Percentiles rank a stretch among this genome's conserved stretches.
phyloP scores from a whole-genome alignment of 192 early-diverging fungal species.

The Rhizoclosmatium globosum region DNA sequence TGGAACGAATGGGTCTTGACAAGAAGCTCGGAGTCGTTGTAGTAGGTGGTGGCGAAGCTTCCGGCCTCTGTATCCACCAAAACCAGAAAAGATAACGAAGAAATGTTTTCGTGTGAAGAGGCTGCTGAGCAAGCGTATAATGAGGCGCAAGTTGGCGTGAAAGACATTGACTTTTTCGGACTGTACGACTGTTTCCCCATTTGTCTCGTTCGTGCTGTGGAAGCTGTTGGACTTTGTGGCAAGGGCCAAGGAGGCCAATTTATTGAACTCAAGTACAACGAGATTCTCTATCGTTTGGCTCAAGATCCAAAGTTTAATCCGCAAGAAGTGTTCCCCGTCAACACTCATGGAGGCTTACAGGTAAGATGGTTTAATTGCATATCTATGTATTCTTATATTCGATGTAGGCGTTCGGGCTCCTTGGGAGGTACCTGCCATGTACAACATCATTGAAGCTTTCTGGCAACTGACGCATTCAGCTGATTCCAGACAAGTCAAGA shows the following conservation, averaged over 20 bases:
- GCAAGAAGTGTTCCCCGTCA: slow-evolving; percentile 54
- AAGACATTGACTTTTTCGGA: slow-evolving; percentile 58
- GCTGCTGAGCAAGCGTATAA: slow-evolving; percentile 49
- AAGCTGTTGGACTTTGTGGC: slow-evolving; percentile 54
- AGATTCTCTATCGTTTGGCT: slow-evolving; percentile 41
- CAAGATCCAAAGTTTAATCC: slow-evolving; percentile 43
- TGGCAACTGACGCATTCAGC: slow-evolving; percentile 45
- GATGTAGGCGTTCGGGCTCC: slow-evolving; percentile 55
- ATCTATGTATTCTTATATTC: background rate
- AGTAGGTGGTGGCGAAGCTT: slow-evolving; percentile 52
- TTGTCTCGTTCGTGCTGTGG: slow-evolving; percentile 55
- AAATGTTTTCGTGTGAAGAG: slow-evolving; percentile 55
- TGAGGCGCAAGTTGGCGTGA: slow-evolving; percentile 55
- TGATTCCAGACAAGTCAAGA: slow-evolving; percentile 43
- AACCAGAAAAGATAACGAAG: slow-evolving; percentile 41
- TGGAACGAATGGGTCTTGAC: slow-evolving; percentile 41
- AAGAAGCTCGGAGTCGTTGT: slow-evolving; percentile 46
- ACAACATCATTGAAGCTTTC: slow-evolving; percentile 57
- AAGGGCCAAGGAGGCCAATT: slow-evolving; percentile 53
- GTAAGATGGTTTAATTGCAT: background rate
- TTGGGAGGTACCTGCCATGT: slow-evolving; percentile 61
- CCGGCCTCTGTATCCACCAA: slow-evolving; percentile 54
- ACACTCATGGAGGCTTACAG: slow-evolving; percentile 56
- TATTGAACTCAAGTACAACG: slow-evolving; percentile 48
- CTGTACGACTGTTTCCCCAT: slow-evolving; percentile 61